Conservation (phyloP, 2,329 filamentous ascomycete species). For the Dactylellina haptotyla region DNA sequence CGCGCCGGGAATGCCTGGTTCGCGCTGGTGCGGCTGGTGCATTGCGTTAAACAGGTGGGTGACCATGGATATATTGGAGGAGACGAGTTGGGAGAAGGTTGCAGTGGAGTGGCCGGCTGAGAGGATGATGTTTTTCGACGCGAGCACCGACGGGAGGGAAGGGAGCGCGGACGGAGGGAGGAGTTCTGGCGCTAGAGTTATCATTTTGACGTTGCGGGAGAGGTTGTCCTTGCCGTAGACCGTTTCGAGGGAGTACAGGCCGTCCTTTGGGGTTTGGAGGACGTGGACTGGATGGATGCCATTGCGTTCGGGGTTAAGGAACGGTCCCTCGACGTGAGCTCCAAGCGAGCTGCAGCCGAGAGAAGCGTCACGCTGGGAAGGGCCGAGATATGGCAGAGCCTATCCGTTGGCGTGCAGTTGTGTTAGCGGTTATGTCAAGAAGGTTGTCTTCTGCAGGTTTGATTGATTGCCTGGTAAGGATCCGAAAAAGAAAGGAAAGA, state of each 20-base stretch:
- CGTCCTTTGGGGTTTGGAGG: conserved; percentile 71
- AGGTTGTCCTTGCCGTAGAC: conserved; percentile 81
- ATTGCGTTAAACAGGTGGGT: conserved; percentile 96
- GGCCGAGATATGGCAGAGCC: conserved; percentile 79
- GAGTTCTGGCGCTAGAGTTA: conserved; percentile 86
- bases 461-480: background rate
- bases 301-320: conserved; percentile 83
- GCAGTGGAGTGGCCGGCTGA: conserved; percentile 89
- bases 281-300: conserved; percentile 83
- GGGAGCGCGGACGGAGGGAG: conserved; percentile 71
- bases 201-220: conserved; percentile 73
- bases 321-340: conserved; percentile 90
- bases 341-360: conserved; percentile 87
- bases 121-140: conserved; percentile 73
- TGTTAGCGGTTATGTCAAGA: too few relatives aligned
- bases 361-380: conserved; percentile 70
- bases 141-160: conserved; percentile 74
- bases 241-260: conserved; percentile 72
- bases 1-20: conserved; percentile 88
- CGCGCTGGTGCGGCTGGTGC: conserved; percentile 87
- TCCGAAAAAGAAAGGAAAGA: conserved; percentile 21
- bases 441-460: background rate
- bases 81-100: conserved; percentile 77
- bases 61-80: conserved; percentile 84
- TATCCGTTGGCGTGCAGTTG: conserved; percentile 57